phyloP scores from a whole-genome alignment of 2,329 filamentous ascomycete species.

The Akanthomyces dipterigenus region DNA sequence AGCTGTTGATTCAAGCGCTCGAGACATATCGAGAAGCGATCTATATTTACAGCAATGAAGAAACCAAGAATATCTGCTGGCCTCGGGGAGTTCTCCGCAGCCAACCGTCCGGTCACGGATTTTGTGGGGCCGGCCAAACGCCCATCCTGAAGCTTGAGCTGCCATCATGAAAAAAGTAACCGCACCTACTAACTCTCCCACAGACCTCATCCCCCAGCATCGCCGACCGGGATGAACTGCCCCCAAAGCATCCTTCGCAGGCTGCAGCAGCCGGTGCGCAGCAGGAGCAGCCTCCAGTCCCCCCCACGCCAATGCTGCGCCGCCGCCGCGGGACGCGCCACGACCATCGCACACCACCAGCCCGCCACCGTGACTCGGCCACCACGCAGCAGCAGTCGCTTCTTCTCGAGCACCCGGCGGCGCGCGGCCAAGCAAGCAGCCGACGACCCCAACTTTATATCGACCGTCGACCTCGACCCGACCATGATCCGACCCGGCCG shows the following conservation, averaged over 20 bases:
- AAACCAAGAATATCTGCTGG: too few relatives aligned
- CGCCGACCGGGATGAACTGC: conserved; percentile 22
- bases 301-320: conserved; percentile 3
- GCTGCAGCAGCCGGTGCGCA: conserved; percentile 16
- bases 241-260: conserved; percentile 20
- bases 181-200: neutral
- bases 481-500: conserved; percentile 68
- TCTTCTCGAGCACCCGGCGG: conserved; percentile 16
- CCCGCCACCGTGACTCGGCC: neutral
- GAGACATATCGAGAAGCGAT: too few relatives aligned
- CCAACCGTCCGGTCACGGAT: neutral
- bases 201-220: conserved; percentile 12
- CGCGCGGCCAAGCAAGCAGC: conserved; percentile 41
- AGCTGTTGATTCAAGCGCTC: too few relatives aligned
- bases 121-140: neutral
- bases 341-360: neutral
- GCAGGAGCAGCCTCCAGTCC: neutral
- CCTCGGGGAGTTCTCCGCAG: neutral
- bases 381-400: conserved; percentile 3
- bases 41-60: too few relatives aligned
- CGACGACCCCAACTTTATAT: conserved; percentile 74
- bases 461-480: conserved; percentile 80
- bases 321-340: neutral
- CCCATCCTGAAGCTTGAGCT: neutral
- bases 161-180: neutral